Conservation (phyloP, 2,329 filamentous ascomycete species). For the Onygenales sp. region DNA sequence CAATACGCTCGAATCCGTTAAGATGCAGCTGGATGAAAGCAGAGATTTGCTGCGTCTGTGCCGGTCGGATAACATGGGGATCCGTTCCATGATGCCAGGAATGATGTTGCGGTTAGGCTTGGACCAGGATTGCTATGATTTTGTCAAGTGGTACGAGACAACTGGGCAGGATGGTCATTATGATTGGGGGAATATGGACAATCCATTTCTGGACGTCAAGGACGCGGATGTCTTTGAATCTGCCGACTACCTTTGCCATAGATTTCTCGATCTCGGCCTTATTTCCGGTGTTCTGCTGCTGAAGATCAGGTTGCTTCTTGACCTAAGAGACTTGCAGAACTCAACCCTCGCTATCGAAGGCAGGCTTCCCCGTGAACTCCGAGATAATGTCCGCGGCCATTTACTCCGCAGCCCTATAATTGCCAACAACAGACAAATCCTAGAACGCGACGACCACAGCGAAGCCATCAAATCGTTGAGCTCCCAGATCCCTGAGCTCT, state of each 20-base stretch:
- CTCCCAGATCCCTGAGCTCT: too few species aligned
- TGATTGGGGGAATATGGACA: slow-evolving; percentile 25
- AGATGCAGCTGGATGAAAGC: slow-evolving; percentile 30
- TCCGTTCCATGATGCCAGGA: slow-evolving; percentile 33
- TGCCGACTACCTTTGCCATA: slow-evolving; percentile 9
- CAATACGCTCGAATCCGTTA: slow-evolving; percentile 26
- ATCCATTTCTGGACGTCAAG: slow-evolving; percentile 29
- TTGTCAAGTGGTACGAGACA: slow-evolving; percentile 39
- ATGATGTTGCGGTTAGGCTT: slow-evolving; percentile 37
- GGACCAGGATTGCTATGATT: slow-evolving; percentile 45
- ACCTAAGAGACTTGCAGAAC: slow-evolving; percentile 20
- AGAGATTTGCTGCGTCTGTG: slow-evolving; percentile 38
- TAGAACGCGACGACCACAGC: too few species aligned
- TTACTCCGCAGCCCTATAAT: slow-evolving; percentile 17
- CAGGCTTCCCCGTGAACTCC: slow-evolving; percentile 20
- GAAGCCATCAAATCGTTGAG: too few species aligned
- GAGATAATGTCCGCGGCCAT: slow-evolving; percentile 16
- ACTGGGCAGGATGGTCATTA: slow-evolving; percentile 19
- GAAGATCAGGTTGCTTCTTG: slow-evolving; percentile 28
- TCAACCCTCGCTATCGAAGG: slow-evolving; percentile 8
- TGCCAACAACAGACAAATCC: slow-evolving; percentile 1
- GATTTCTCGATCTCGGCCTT: slow-evolving; percentile 11
- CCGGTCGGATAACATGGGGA: slow-evolving; percentile 37
- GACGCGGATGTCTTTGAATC: slow-evolving; percentile 35
- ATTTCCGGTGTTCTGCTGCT: slow-evolving; percentile 22